phyloP scores from a whole-genome alignment of 2,329 filamentous ascomycete species.

The Colletotrichum zoysiae region DNA sequence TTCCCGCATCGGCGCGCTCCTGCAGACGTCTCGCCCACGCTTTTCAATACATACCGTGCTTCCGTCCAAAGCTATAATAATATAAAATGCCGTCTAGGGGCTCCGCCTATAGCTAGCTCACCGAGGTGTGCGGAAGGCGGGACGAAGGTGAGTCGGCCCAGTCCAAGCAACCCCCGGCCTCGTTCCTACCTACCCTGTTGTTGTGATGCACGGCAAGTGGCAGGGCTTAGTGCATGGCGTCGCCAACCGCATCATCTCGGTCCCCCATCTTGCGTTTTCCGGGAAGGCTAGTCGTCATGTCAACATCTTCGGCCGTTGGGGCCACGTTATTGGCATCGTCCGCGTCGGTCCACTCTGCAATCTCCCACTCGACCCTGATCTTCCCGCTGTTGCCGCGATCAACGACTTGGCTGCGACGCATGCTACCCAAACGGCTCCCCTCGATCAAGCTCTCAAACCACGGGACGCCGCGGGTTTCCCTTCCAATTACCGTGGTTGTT shows the following conservation, averaged over 20 bases:
- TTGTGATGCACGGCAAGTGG: conserved; percentile 32
- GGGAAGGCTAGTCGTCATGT: conserved; percentile 52
- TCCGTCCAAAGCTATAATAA: no score
- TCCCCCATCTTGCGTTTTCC: conserved; percentile 68
- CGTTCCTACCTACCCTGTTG: conserved; percentile 24
- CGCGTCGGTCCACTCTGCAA: conserved; percentile 76
- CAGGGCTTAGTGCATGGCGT: conserved; percentile 35
- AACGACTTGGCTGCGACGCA: conserved; percentile 71
- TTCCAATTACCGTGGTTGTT: conserved; percentile 55
- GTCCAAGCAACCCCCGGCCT: conserved; percentile 2
- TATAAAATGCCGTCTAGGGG: not conserved
- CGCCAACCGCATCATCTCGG: conserved; percentile 48
- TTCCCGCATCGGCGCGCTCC: not conserved
- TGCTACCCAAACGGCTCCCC: conserved; percentile 77
- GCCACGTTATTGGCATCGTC: conserved; percentile 54
- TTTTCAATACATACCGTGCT: not conserved
- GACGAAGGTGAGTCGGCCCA: conserved; percentile 40
- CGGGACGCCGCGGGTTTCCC: conserved; percentile 78
- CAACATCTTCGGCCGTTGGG: conserved; percentile 51
- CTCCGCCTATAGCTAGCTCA: conserved; percentile 18
- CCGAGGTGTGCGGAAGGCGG: conserved; percentile 37
- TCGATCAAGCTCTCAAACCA: conserved; percentile 90
- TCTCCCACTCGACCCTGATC: conserved; percentile 83
- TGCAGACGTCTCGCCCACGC: not conserved
- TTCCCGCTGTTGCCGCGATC: conserved; percentile 70